Base-by-base conservation (phyloP, 257 asterid genomes). In the Salvia splendens region DNA sequence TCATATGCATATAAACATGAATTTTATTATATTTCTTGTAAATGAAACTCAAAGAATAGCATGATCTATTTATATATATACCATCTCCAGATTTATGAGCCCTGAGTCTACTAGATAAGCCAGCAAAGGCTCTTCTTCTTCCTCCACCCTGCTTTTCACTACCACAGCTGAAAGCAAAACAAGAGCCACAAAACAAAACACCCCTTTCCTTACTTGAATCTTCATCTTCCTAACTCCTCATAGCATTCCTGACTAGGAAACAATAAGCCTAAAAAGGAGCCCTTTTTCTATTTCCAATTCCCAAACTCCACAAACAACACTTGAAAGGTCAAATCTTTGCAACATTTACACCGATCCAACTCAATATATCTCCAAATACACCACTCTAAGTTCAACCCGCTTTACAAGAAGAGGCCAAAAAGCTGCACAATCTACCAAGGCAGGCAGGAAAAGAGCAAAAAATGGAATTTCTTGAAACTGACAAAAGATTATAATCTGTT, bases 11-110 rank as follows among this genome's bases (percentile, higher is more conserved):
- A 64, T 4, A 51, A 57, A 35, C 67, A 76, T 65, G 61, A 17
- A 17, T 17, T 17, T 17, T 17, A 17, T 17, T 17, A 17, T 17
- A 17, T 17, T 17, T 17, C 20, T 17, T 17, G 20, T 17, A 48
- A 48, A 70, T 49, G 40, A 48, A 50, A 69, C 49, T 14, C 42
- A 64, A 51, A 72, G 9, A 41, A 70, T 11, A 61, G 57, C 5
- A 70, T 63, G 52, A 80, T 42, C 52, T 36, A 5, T 45, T 62
- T 83, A 17, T 17, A 17, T 17, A 89, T 45, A 62, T 83, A 89
- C 95, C 95, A 73, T 71, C 58, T 83, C 86, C 67, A 73, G 80
- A 61, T 84, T 83, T 15, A 78, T 76, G 77, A 81, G 69, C 72
- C 84, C 79, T 8, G 82, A 79, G 55, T 78, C 73, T 41, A 81